Base-by-base conservation (phyloP, 2,329 filamentous ascomycete species). In the Venturia carpophila region DNA sequence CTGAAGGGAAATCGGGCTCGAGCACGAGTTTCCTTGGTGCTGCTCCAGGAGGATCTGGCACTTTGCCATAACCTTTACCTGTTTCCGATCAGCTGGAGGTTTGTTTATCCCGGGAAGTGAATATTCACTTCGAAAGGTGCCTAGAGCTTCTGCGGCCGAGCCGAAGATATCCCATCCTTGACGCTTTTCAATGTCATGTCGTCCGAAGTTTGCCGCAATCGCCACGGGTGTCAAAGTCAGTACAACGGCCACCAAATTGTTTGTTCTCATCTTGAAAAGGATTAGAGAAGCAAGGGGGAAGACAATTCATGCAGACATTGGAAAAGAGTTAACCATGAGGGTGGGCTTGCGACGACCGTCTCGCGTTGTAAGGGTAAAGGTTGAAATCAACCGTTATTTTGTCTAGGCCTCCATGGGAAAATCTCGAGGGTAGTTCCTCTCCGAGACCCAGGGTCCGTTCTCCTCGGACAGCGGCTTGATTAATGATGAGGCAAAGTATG, bases 11-110 rank as follows among this genome's bases (percentile, higher is more conserved):
- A 30, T 56, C 47, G n/a, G 63, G 37, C 15, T 56, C 52, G 2
- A 64, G 24, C 13, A 21, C 52, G 10, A 41, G 7, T 21, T 19
- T 43, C 15, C 63, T 47, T 5, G 63, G 49, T 17, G 63, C 63
- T 27, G 63, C 63, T 37, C 63, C 63, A n/a, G 47, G 41, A 30
- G 63, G 63, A 37, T 64, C 63, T 7, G 47, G 27, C 21, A 64
- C 63, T 45, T 64, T 64, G 34, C 47, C 63, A 27, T 49, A 49
- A 17, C 62, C 62, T 37, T 39, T 58, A 15, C 52, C 52, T 58
- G 30, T 5, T 7, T 39, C 19, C 6, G 15, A 19, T 58, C 24
- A 58, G 52, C 19, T 15, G 1, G 5, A 13, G 19, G 30, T 21
- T 37, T n/a, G 5, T 58, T 5, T 37, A 6, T 6, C 19, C 6